These are phyloP conservation scores for Clitoria ternatea DNA, from an alignment of 306 rosid genomes.

Conservation along the genomic window DNA sequence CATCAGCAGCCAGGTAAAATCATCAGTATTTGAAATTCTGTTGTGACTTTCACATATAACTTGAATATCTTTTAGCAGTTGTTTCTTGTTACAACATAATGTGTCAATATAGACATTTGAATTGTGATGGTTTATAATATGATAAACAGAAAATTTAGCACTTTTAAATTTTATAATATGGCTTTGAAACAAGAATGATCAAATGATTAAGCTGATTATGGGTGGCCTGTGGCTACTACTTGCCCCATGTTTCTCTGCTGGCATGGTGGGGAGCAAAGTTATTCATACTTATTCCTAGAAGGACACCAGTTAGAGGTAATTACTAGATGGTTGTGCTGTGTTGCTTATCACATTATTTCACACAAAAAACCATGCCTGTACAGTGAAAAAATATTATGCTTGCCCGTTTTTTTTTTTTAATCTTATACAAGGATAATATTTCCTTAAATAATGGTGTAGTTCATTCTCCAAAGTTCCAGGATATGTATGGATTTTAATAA, in stretches of 20 bases:
- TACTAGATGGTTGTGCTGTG: slow-evolving; percentile 1
- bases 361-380: neutral
- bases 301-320: neutral
- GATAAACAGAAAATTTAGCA: neutral
- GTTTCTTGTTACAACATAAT: slow-evolving; percentile 1
- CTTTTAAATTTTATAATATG: neutral
- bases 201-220: slow-evolving; percentile 4
- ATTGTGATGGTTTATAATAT: neutral
- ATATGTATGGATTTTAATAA: neutral
- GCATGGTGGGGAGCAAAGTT: neutral
- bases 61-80: slow-evolving; percentile 6
- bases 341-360: neutral
- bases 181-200: neutral
- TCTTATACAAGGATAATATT: slow-evolving; percentile 3
- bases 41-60: slow-evolving; percentile 5
- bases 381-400: neutral
- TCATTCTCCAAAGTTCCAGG: slow-evolving; percentile 1
- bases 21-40: neutral
- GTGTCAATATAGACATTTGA: neutral
- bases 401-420: neutral
- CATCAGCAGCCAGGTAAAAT: slow-evolving; percentile 49
- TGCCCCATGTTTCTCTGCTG: neutral
- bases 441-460: neutral
- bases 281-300: slow-evolving; percentile 8
- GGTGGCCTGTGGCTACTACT: neutral